Evolutionary conservation across 2,329 filamentous ascomycete genomes (phyloP), one percentile per base, ranked within the genome.

Genomic region (Ophiocordyceps camponoti-saundersi): DNA sequence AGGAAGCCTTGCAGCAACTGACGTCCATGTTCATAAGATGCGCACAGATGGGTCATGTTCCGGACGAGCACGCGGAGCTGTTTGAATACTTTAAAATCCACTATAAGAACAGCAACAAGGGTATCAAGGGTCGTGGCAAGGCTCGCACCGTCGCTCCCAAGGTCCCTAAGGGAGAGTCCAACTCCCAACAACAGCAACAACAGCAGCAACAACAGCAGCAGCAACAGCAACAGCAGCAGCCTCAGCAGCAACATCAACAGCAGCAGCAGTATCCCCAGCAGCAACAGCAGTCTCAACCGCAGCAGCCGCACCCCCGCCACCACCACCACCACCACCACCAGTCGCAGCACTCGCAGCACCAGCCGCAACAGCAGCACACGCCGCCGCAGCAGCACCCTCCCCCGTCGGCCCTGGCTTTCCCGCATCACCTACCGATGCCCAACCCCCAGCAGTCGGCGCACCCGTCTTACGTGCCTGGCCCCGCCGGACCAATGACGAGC

Each of bases 61-160:
- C 74, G 0, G 72, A 80, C 36, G 63, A 66, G 6, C 86, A 95
- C 56, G 80, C 77, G 50, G 81, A 87, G 49, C 70, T 95, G 45
- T 87, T 84, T 69, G 77, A 83, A 54, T 94, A 95, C 65, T 92
- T 96, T 59, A 75, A 80, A 4, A 73, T 73, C 1, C 71, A 95
- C n/a, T 95, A 95, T 73, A 95, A 94, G 70, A 93, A 96, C 66
- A 89, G 84, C 66, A 96, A 96, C 73, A 95, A 95, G 64, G 92
- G 92, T 1, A 95, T 96, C 70, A 96, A 95, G 65, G 92, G 92
- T 12, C 80, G 92, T 43, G 92, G 92, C 42, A 92, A 90, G 60
- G 85, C 89, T 55, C 73, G 86, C 48, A 79, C 79, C 48, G 82
- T 88, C 47, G 57, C 58, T 10, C 57, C 56, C 23, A 62, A 61